Percentiles rank a stretch among this genome's conserved stretches.
Evolutionary conservation across 148 eudicot genomes (phyloP).

Genomic region (Camellia granthamiana): DNA sequence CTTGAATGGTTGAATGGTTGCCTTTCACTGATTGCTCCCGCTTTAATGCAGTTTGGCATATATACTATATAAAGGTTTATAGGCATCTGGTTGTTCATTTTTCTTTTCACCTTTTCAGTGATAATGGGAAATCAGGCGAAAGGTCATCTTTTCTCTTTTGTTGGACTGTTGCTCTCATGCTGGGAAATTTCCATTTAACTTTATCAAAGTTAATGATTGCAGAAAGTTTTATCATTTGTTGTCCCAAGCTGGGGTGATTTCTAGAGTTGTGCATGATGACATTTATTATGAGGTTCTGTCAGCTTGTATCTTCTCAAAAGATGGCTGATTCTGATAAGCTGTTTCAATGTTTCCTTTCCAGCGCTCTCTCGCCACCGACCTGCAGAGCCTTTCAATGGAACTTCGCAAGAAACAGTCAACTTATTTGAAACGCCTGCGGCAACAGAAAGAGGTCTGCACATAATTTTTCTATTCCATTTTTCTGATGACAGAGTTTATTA

Average conservation of each 20-base stretch:
- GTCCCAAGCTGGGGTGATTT: neutral
- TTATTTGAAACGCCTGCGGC: slow-evolving; percentile 81
- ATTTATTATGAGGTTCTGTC: neutral
- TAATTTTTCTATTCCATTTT: neutral
- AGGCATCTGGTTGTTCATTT: neutral
- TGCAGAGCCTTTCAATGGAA: slow-evolving; percentile 89
- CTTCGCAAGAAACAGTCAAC: slow-evolving; percentile 90
- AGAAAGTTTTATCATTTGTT: neutral
- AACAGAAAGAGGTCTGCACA: slow-evolving; percentile 72
- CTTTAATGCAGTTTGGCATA: neutral
- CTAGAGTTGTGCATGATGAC: neutral
- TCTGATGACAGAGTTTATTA: neutral
- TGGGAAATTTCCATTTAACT: neutral
- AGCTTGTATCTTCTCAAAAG: neutral
- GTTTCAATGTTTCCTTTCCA: slow-evolving; percentile 28
- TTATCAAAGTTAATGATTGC: neutral
- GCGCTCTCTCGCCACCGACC: slow-evolving; percentile 97
- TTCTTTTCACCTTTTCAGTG: neutral
- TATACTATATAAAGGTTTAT: neutral
- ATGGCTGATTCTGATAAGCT: neutral
- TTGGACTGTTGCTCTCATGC: neutral
- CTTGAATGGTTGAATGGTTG: neutral
- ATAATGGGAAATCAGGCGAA: neutral
- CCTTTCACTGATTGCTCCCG: neutral
- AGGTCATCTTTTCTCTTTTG: neutral